phyloP scores from a whole-genome alignment of 495 filamentous ascomycete genomes.

The Penicillium herquei region DNA sequence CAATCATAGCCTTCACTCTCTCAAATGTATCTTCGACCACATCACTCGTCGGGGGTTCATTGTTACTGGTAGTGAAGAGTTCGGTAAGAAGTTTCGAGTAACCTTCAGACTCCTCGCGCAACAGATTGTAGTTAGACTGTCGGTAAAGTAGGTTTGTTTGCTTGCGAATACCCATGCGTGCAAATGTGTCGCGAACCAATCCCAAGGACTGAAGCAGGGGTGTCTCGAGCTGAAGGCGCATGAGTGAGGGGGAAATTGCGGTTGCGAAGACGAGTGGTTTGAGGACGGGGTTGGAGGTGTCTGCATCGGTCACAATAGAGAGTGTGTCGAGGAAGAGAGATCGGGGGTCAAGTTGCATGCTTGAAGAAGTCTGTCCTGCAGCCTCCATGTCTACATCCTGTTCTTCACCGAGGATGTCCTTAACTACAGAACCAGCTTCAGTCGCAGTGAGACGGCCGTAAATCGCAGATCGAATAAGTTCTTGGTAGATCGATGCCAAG shows the following conservation, averaged over 20 bases:
- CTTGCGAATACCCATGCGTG: slow-evolving; percentile 78
- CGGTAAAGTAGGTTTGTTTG: slow-evolving; percentile 90
- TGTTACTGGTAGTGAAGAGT: slow-evolving; percentile 75
- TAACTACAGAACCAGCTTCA: slow-evolving; percentile 71
- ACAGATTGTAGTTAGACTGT: slow-evolving; percentile 92
- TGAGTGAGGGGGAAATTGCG: slow-evolving; percentile 64
- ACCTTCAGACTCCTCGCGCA: slow-evolving; percentile 94
- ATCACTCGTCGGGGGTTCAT: slow-evolving; percentile 58
- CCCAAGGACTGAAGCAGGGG: slow-evolving; percentile 68
- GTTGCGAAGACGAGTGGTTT: slow-evolving; percentile 63
- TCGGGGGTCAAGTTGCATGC: slow-evolving; percentile 54
- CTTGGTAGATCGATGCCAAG: slow-evolving; percentile 76
- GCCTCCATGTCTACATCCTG: slow-evolving; percentile 38
- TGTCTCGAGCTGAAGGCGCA: slow-evolving; percentile 83
- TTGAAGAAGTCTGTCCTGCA: slow-evolving; percentile 22
- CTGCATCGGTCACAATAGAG: slow-evolving; percentile 68
- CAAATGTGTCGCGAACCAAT: slow-evolving; percentile 80
- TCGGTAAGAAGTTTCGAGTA: slow-evolving; percentile 88
- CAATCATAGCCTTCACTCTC: slow-evolving; percentile 84
- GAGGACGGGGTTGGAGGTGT: slow-evolving; percentile 49
- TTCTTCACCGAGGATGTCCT: slow-evolving; percentile 66
- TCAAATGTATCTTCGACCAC: slow-evolving; percentile 69
- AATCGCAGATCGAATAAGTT: slow-evolving; percentile 71
- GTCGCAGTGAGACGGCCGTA: slow-evolving; percentile 62
- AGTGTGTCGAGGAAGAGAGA: slow-evolving; percentile 80